phyloP scores from a whole-genome alignment of 2,329 filamentous ascomycete genomes.

The Alternaria ethzedia region DNA sequence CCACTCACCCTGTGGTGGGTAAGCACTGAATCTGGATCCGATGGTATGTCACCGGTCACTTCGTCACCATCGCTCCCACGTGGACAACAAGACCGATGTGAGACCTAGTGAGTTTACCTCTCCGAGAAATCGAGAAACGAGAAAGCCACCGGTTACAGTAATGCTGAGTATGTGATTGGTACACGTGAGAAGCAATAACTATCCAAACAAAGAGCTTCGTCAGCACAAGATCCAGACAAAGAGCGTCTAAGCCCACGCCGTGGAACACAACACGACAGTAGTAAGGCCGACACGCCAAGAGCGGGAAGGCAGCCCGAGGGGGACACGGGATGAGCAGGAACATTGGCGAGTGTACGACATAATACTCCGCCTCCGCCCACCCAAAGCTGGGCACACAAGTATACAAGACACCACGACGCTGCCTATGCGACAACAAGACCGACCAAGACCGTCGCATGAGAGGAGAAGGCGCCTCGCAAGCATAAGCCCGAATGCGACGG shows the following conservation, averaged over 20 bases:
- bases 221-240: not conserved
- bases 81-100: not conserved
- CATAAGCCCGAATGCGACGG: not conserved
- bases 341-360: not conserved
- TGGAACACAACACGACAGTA: not conserved
- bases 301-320: not conserved
- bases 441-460: constrained; percentile 1
- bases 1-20: not conserved
- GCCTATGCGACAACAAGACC: not conserved
- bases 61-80: not conserved
- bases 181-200: not conserved
- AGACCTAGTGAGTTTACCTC: not conserved
- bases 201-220: not conserved
- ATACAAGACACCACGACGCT: not conserved
- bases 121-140: not conserved
- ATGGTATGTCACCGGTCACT: not conserved
- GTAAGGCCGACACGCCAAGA: not conserved
- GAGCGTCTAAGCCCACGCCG: not conserved
- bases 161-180: not conserved
- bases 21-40: not conserved
- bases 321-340: not conserved
- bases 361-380: not conserved
- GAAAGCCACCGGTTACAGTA: not conserved
- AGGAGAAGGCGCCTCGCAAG: not conserved
- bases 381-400: not conserved